Conservation (phyloP, 2,329 filamentous ascomycete species). For the Penicillium sp. region DNA sequence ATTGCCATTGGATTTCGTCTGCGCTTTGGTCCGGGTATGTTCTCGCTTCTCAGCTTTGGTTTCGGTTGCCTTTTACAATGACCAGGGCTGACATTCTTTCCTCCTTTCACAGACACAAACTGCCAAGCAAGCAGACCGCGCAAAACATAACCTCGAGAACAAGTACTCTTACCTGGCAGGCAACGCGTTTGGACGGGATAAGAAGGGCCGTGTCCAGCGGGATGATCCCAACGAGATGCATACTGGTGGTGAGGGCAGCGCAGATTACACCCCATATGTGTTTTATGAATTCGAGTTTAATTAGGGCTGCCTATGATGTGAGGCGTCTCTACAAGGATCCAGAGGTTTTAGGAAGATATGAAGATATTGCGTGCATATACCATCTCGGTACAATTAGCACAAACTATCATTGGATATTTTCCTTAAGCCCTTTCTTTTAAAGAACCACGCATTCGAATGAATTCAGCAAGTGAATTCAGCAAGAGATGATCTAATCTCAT, state of each 20-base stretch:
- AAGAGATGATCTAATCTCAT: neutral
- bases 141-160: constrained; percentile 74
- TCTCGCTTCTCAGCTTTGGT: neutral
- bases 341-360: neutral
- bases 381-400: constrained; percentile 23
- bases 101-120: constrained; percentile 61
- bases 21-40: constrained; percentile 77
- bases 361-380: constrained; percentile 25
- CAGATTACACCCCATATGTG: constrained; percentile 93
- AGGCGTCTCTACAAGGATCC: neutral
- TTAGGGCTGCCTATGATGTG: constrained; percentile 31
- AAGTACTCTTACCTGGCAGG: constrained; percentile 90
- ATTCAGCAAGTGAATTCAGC: no score
- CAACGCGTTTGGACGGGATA: constrained; percentile 90
- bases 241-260: constrained; percentile 64
- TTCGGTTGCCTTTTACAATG: neutral
- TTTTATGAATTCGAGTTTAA: constrained; percentile 91
- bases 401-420: constrained; percentile 16
- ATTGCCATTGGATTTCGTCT: constrained; percentile 84
- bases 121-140: constrained; percentile 76
- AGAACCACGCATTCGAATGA: neutral
- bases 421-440: neutral
- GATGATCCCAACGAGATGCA: constrained; percentile 91
- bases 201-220: constrained; percentile 86
- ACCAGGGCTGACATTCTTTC: neutral